These are phyloP conservation scores for Aspergillus sp. DNA, from an alignment of 2,329 filamentous ascomycete species.

Conservation along the genomic window DNA sequence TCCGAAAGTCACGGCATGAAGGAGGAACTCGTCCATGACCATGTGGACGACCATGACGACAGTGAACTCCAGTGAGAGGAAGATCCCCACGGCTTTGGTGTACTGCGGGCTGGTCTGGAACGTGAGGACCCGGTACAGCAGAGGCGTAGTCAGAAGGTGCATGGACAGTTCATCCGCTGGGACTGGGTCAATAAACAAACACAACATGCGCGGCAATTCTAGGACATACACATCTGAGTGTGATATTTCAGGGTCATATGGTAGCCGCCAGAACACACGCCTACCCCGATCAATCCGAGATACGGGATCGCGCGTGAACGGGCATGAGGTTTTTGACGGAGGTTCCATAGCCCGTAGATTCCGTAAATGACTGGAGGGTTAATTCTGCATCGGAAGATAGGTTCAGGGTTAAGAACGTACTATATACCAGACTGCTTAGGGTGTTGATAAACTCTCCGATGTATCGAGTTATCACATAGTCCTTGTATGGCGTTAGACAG, in stretches of 20 bases:
- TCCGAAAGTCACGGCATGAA: conserved; percentile 40
- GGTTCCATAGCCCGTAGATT: conserved; percentile 36
- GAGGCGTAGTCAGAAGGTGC: conserved; percentile 44
- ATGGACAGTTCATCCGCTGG: conserved; percentile 43
- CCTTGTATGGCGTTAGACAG: conserved; percentile 12
- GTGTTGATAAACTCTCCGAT: conserved; percentile 49
- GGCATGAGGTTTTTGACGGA: conserved; percentile 19
- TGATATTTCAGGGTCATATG: conserved; percentile 34
- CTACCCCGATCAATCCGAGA: conserved; percentile 37
- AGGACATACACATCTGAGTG: conserved; percentile 30
- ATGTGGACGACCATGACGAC: conserved; percentile 44
- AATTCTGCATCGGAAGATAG: not conserved
- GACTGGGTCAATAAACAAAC: not conserved
- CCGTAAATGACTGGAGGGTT: conserved; percentile 36
- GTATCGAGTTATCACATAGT: conserved; percentile 45
- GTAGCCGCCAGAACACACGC: conserved; percentile 28
- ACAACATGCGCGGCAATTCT: too few species aligned
- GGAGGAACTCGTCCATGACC: conserved; percentile 44
- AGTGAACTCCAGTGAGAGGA: conserved; percentile 20
- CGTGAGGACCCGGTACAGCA: conserved; percentile 42
- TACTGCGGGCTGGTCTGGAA: conserved; percentile 27
- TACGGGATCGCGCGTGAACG: conserved; percentile 36
- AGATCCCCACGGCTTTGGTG: conserved; percentile 22
- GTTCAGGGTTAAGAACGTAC: conserved; percentile 13
- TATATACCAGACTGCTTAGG: conserved; percentile 41